phyloP scores from a whole-genome alignment of 495 filamentous ascomycete species.

The Sordaria brevicollis region DNA sequence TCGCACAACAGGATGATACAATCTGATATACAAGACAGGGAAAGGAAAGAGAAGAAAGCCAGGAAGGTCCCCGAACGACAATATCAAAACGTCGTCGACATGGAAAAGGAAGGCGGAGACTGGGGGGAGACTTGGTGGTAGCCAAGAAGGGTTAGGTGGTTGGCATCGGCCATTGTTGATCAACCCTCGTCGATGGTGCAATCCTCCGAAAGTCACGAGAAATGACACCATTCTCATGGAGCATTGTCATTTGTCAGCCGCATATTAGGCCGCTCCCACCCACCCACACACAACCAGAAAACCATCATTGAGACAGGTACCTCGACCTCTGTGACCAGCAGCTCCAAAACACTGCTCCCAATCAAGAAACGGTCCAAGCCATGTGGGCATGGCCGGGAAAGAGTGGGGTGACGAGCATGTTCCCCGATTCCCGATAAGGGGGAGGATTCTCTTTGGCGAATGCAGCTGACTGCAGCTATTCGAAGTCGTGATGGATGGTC shows the following conservation, averaged over 20 bases:
- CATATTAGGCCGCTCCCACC: conserved; percentile 12
- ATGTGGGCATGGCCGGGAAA: conserved; percentile 7
- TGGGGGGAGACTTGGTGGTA: conserved; percentile 14
- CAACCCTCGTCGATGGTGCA: conserved; percentile 27
- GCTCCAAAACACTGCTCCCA: conserved; percentile 8
- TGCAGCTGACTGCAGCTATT: neutral
- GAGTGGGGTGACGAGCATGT: conserved; percentile 7
- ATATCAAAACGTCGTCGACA: conserved; percentile 5
- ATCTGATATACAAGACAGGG: conserved; percentile 8
- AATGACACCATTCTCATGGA: conserved; percentile 28
- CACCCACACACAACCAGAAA: conserved; percentile 3
- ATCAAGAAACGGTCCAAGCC: conserved; percentile 12
- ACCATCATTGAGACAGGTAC: conserved; percentile 7
- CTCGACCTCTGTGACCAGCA: conserved; percentile 4
- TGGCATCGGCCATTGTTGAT: conserved; percentile 17
- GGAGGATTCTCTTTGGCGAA: conserved; percentile 11
- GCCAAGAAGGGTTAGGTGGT: conserved; percentile 2
- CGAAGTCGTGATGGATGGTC: neutral
- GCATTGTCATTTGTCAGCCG: conserved; percentile 27
- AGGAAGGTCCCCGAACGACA: neutral
- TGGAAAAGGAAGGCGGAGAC: conserved; percentile 19
- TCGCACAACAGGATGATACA: conserved; percentile 18
- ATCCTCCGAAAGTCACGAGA: conserved; percentile 27
- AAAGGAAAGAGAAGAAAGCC: neutral
- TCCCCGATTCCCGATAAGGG: conserved; percentile 19